phyloP scores from a whole-genome alignment of 106 monocot genomes.

The Apostasia shenzhenica region DNA sequence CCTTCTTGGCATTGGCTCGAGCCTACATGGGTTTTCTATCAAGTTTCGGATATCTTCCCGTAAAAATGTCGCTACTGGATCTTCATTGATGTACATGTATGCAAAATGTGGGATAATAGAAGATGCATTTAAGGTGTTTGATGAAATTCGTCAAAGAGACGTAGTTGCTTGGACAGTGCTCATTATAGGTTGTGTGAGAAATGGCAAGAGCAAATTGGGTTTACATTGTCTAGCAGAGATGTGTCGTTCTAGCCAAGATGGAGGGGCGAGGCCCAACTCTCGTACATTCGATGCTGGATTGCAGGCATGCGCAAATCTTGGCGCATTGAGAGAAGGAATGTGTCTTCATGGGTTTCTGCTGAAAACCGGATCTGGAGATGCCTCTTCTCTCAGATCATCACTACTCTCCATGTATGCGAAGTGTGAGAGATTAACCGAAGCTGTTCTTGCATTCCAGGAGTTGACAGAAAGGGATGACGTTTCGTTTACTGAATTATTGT shows the following conservation, averaged over 20 bases:
- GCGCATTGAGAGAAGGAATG: slow-evolving; percentile 23
- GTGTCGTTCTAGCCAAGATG: slow-evolving; percentile 20
- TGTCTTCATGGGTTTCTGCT: slow-evolving; percentile 48
- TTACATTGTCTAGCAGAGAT: slow-evolving; percentile 40
- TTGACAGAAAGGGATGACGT: slow-evolving; percentile 47
- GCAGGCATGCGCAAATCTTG: slow-evolving; percentile 44
- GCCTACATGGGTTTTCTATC: slow-evolving; percentile 26
- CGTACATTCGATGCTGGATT: slow-evolving; percentile 46
- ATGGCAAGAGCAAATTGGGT: slow-evolving; percentile 37
- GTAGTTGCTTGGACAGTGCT: slow-evolving; percentile 73
- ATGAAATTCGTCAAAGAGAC: slow-evolving; percentile 57
- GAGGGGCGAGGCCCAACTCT: slow-evolving; percentile 28
- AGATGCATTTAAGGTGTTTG: slow-evolving; percentile 56
- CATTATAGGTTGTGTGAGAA: slow-evolving; percentile 51
- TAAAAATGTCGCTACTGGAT: slow-evolving; percentile 27
- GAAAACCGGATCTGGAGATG: slow-evolving; percentile 29
- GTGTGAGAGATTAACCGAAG: slow-evolving; percentile 41
- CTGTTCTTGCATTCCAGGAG: slow-evolving; percentile 37
- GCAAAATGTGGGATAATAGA: slow-evolving; percentile 32
- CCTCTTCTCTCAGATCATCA: slow-evolving; percentile 24
- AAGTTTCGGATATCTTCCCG: slow-evolving; percentile 31
- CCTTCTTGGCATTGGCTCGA: slow-evolving; percentile 17
- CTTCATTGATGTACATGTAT: slow-evolving; percentile 69
- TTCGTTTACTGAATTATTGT: slow-evolving; percentile 57
- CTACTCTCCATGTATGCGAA: slow-evolving; percentile 69